Evolutionary conservation across 1,284 basidiomycete genomes (phyloP), one percentile per base, ranked within the genome.

Genomic region (Xerocomus nothofagi): DNA sequence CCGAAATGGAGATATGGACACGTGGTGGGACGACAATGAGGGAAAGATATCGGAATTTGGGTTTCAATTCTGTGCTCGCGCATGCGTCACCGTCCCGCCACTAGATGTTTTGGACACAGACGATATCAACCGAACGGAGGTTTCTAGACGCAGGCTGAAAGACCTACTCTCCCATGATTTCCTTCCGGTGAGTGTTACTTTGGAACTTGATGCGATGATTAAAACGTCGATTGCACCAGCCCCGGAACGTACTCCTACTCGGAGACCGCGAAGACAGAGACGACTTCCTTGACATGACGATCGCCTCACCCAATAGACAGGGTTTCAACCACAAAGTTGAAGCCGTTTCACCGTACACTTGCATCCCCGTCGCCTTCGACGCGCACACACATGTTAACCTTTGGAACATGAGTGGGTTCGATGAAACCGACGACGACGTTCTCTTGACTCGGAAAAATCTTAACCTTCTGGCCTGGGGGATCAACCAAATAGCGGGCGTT

Each of bases 401-500:
- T 30, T 60, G 61, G 61, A 50, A 50, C 38, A 44, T 21, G 41
- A 36, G 6, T 20, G 43, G 30, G 27, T 51, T 62, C 12, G 47
- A 64, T 15, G 56, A 63, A 20, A 41, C 18, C 1, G 40, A 49
- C 17, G 41, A 50, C 6, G 49, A 54, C n/a, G 23, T 17, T 29
- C 44, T 60, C 45, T 21, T 53, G 21, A 62, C 63, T 0, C 46
- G 48, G 14, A 41, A 44, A 30, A 54, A 46, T 23, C 37, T 66
- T 1, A 64, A 50, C 31, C 38, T 41, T 11, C 33, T 64, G 24
- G 34, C 62, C 10, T 57, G 50, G 10, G 56, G 59, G 10, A 59
- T 74, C 32, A 53, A 56, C 2, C 48, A 53, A 33, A 47, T 38
- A 12, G 39, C 40, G 2, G 61, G 66, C 8, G 47, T 68, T 11